Conservation (phyloP, 2,329 filamentous ascomycete genomes). For the Aureobasidium lini region DNA sequence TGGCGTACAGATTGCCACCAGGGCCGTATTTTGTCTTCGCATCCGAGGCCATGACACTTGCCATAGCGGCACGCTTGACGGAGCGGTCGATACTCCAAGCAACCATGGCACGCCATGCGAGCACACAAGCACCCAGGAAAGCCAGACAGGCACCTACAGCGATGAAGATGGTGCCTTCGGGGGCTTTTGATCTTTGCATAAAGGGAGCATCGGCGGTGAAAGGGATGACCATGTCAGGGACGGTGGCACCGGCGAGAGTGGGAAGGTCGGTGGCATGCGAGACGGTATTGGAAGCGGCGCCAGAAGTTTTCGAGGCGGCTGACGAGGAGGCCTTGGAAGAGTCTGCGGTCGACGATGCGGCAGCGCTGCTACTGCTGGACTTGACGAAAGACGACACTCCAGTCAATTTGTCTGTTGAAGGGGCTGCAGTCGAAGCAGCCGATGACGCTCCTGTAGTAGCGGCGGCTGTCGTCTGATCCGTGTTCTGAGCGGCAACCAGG, state of each 20-base stretch:
- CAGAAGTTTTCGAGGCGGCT: neutral
- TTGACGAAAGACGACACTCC: conserved; percentile 1
- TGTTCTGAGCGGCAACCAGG: conserved; percentile 7
- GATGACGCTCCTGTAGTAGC: neutral
- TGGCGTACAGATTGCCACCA: conserved; percentile 56
- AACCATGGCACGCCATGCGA: conserved; percentile 81
- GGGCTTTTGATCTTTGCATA: conserved; percentile 78
- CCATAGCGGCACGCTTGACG: conserved; percentile 75
- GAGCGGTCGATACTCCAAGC: conserved; percentile 88
- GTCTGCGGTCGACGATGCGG: neutral
- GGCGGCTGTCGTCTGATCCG: neutral
- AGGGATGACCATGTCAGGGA: conserved; percentile 68
- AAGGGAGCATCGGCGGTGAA: conserved; percentile 79
- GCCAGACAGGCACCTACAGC: conserved; percentile 83
- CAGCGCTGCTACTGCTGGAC: neutral
- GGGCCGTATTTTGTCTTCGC: conserved; percentile 52
- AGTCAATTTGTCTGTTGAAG: conserved; percentile 3
- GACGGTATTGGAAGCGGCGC: neutral
- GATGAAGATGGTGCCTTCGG: conserved; percentile 95
- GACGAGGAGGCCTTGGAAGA: neutral
- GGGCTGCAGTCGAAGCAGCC: neutral
- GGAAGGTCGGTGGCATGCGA: conserved; percentile 38
- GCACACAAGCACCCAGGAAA: conserved; percentile 69
- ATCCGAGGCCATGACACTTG: conserved; percentile 58
- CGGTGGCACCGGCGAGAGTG: conserved; percentile 49